These are phyloP conservation scores for Pythium oligandrum DNA, from an alignment of 352 stramenopile species.

Conservation along the genomic window DNA sequence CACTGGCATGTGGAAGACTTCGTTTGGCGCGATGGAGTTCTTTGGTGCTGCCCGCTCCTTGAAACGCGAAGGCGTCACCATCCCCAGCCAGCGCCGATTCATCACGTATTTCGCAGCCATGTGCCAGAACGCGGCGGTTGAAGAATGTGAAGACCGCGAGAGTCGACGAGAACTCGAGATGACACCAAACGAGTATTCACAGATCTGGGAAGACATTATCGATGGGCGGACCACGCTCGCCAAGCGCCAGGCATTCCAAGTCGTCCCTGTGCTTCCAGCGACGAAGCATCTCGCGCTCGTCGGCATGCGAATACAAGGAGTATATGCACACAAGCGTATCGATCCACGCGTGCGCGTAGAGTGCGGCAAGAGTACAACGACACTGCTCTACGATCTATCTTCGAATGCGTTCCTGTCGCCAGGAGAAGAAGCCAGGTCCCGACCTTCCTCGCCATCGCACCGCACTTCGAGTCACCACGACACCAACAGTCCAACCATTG, in stretches of 20 bases:
- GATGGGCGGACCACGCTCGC: slow-evolving; percentile 23
- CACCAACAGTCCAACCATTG: slow-evolving; percentile 15
- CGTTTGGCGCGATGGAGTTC: slow-evolving; percentile 57
- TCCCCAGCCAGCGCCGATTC: slow-evolving; percentile 75
- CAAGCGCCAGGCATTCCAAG: slow-evolving; percentile 14
- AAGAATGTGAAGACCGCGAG: slow-evolving; percentile 11
- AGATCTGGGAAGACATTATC: slow-evolving; percentile 41
- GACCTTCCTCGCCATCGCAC: background rate
- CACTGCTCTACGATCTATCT: slow-evolving; percentile 7
- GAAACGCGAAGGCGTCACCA: slow-evolving; percentile 81
- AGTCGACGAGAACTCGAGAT: slow-evolving; percentile 28
- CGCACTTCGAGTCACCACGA: background rate
- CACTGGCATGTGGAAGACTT: slow-evolving; percentile 47
- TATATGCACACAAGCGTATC: slow-evolving; percentile 40
- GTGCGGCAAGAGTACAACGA: slow-evolving; percentile 18
- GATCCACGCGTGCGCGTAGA: slow-evolving; percentile 55
- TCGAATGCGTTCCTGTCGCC: background rate
- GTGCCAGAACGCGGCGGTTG: slow-evolving; percentile 21
- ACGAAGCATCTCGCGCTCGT: slow-evolving; percentile 33
- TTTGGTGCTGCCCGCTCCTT: slow-evolving; percentile 66
- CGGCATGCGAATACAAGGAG: slow-evolving; percentile 33
- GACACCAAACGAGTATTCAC: slow-evolving; percentile 31
- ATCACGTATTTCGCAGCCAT: slow-evolving; percentile 67
- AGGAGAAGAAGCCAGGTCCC: background rate
- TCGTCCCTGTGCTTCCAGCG: slow-evolving; percentile 23